phyloP scores from a whole-genome alignment of 495 filamentous ascomycete species.

The Aspergillus homomorphus region DNA sequence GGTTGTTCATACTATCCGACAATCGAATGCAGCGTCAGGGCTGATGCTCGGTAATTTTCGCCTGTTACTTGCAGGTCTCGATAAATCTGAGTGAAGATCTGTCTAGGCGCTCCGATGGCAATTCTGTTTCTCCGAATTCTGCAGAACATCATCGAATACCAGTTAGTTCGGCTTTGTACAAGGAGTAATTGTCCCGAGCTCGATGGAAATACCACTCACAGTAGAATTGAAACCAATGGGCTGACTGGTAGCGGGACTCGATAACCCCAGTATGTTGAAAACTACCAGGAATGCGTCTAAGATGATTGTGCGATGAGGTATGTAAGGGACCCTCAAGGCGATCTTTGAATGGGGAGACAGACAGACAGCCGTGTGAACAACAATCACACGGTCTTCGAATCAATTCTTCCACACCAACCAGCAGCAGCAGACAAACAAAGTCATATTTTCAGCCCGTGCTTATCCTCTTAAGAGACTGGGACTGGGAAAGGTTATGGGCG shows the following conservation, averaged over 20 bases:
- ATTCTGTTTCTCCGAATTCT: background rate
- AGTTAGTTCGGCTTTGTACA: slow-evolving; percentile 7
- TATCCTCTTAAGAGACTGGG: background rate
- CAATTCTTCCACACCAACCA: background rate
- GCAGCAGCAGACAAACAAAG: background rate
- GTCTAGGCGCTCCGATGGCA: background rate
- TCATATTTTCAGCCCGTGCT: background rate
- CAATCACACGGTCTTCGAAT: background rate
- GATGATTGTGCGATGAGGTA: background rate
- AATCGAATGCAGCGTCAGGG: background rate
- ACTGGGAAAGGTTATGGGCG: slow-evolving; percentile 8
- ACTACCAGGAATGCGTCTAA: slow-evolving; percentile 9
- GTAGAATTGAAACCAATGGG: background rate
- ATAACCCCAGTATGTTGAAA: slow-evolving; percentile 9
- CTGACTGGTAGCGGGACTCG: background rate
- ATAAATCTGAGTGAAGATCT: too few relatives aligned
- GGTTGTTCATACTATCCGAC: slow-evolving; percentile 29
- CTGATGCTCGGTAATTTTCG: background rate
- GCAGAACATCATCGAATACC: background rate
- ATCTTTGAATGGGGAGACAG: background rate
- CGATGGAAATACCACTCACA: slow-evolving; percentile 16
- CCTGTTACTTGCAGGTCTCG: too few relatives aligned
- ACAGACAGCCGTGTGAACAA: background rate
- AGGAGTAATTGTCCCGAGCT: background rate
- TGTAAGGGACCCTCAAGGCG: background rate